Conservation (phyloP, 1,139 yeast genomes). For the Kodamaea alishanica region DNA sequence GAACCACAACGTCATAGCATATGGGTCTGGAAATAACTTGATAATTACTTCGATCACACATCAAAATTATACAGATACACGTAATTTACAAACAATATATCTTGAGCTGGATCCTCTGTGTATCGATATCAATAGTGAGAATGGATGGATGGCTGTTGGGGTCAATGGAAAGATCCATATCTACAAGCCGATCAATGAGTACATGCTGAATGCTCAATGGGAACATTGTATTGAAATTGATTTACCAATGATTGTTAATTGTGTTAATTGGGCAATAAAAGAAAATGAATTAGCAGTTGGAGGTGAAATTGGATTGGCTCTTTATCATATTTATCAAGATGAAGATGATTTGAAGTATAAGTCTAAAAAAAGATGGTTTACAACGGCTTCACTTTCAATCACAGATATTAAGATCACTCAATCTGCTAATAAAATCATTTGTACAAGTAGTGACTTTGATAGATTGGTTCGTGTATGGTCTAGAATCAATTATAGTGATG, state of each 20-base stretch:
- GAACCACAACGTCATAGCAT: slow-evolving; percentile 59
- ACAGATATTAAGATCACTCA: slow-evolving; percentile 54
- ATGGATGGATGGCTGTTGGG: slow-evolving; percentile 57
- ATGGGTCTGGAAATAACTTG: slow-evolving; percentile 86
- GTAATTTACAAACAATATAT: slow-evolving; percentile 71
- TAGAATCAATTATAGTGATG: slow-evolving; percentile 65
- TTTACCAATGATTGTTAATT: slow-evolving; percentile 34
- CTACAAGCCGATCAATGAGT: slow-evolving; percentile 45
- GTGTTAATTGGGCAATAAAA: slow-evolving; percentile 63
- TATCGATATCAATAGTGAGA: slow-evolving; percentile 55
- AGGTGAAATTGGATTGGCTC: slow-evolving; percentile 43
- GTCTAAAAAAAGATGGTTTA: slow-evolving; percentile 49
- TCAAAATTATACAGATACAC: slow-evolving; percentile 14
- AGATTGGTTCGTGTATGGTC: slow-evolving; percentile 75
- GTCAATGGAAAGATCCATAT: slow-evolving; percentile 30
- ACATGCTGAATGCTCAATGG: slow-evolving; percentile 50
- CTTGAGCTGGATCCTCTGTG: slow-evolving; percentile 63
- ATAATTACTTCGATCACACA: slow-evolving; percentile 43
- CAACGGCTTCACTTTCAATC: too few relatives aligned
- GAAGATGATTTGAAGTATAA: slow-evolving; percentile 34
- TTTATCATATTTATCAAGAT: slow-evolving; percentile 47
- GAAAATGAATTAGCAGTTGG: slow-evolving; percentile 63
- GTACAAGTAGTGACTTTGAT: slow-evolving; percentile 58
- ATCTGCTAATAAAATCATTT: slow-evolving; percentile 62
- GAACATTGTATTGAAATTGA: slow-evolving; percentile 20